Base-by-base conservation (phyloP, 2,329 filamentous ascomycete species). In the Verticillium klebahnii region DNA sequence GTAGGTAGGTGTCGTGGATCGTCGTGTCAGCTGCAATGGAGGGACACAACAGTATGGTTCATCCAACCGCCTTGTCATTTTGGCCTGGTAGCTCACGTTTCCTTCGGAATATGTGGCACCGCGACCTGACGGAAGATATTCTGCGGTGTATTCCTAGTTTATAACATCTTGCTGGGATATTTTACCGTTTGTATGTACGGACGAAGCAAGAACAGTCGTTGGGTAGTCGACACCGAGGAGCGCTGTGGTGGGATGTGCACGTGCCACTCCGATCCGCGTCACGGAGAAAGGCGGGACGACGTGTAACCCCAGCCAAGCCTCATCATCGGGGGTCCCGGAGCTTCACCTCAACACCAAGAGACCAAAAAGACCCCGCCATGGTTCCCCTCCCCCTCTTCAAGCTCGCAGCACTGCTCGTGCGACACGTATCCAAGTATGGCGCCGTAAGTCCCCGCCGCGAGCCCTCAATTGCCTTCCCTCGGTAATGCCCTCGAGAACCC, bases 381-480 rank as follows among this genome's bases (percentile, higher is more conserved):
- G 86, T 89, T 55, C 81, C 86, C 61, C 78, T 89, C 45, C 87
- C 87, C 23, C 77, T 89, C 19, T 89, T 89, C 75, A 89, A 89
- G 76, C 84, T 89, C 66, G 86, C 82, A 25, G 74, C 86, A 61
- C 79, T 89, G 56, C 86, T 89, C 67, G 78, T 89, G 69, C 82
- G 85, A 67, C 86, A 89, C 70, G 75, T 89, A 60, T 89, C 86
- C 61, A 89, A 89, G 75, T 89, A 89, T 79, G 86, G 86, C 70
- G 86, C 87, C 61, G 86, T 89, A 82, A 67, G 85, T 75, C 56
- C 29, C 32, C n/a, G 31, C 29, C 60, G 36, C 25, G 12, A 45
- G 15, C 17, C 29, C 34, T n/a, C 58, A 32, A 56, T 59, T 31
- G 9, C 32, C 9, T 37, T 3, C 9, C 50, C 3, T 36, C 29